A percentile compares a stretch with the other conserved stretches of the same genome.
phyloP scores from a whole-genome alignment of 2,329 filamentous ascomycete genomes.

The Neophaeococcomyces aloes region DNA sequence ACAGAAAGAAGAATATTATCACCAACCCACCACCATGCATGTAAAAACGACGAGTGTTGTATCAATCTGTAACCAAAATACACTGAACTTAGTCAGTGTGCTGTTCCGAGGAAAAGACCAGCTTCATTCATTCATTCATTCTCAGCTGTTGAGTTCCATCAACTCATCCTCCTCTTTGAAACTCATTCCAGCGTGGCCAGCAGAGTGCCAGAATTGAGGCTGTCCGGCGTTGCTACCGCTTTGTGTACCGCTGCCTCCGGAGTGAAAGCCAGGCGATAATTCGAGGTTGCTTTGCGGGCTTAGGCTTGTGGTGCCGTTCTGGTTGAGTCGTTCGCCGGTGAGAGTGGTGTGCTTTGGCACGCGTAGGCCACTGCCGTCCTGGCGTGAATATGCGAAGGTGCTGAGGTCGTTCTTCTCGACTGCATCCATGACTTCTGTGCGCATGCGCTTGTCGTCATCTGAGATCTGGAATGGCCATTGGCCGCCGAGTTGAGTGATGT shows the following conservation, averaged over 20 bases:
- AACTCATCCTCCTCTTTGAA: constrained; percentile 96
- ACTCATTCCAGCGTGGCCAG: constrained; percentile 49
- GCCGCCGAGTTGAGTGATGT: constrained; percentile 61
- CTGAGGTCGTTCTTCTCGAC: constrained; percentile 66
- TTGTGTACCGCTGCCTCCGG: constrained; percentile 55
- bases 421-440: constrained; percentile 78
- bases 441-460: constrained; percentile 93
- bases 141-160: constrained; percentile 46
- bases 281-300: constrained; percentile 49
- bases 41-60: not conserved
- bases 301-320: constrained; percentile 31
- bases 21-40: not conserved
- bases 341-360: constrained; percentile 91
- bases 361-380: constrained; percentile 70
- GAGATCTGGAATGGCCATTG: constrained; percentile 70
- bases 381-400: constrained; percentile 75
- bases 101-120: not conserved
- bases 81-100: not conserved
- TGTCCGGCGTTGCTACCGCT: constrained; percentile 34
- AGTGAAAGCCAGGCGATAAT: constrained; percentile 60
- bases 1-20: not conserved
- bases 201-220: constrained; percentile 44
- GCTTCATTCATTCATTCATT: too few species aligned
- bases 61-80: not conserved
- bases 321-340: constrained; percentile 62